Conservation (phyloP, 2,329 filamentous ascomycete genomes). For the Cytospora paraplurivora region DNA sequence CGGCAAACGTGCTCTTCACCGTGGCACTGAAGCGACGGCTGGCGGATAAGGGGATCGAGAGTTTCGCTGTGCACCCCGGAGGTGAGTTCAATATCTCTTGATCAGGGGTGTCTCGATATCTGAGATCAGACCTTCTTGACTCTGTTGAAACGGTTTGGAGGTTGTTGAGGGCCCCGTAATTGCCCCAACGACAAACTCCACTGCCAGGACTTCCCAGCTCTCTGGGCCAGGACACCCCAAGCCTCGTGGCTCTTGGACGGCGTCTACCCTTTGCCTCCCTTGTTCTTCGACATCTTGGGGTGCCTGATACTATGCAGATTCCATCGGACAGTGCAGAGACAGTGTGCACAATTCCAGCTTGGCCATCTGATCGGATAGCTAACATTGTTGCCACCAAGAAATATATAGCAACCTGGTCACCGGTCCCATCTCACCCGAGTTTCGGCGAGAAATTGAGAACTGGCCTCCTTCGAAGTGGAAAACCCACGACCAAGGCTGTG, state of each 20-base stretch:
- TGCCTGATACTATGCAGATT: conserved; percentile 7
- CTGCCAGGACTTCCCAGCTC: not conserved
- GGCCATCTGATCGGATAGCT: conserved; percentile 15
- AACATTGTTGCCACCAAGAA: conserved; percentile 28
- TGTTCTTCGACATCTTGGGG: conserved; percentile 6
- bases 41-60: conserved; percentile 25
- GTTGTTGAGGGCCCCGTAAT: conserved; percentile 5
- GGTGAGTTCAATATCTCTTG: conserved; percentile 27
- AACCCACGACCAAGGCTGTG: conserved; percentile 44
- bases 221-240: conserved; percentile 8
- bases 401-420: conserved; percentile 25
- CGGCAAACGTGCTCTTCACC: conserved; percentile 48
- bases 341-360: conserved; percentile 7
- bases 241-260: not conserved
- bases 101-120: conserved; percentile 10
- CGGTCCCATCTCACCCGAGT: conserved; percentile 18
- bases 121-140: conserved; percentile 12
- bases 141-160: conserved; percentile 9
- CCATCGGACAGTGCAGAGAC: conserved; percentile 11
- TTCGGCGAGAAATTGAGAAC: conserved; percentile 28
- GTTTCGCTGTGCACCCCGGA: conserved; percentile 31
- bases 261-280: not conserved
- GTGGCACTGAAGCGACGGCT: conserved; percentile 10
- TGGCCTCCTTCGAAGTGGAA: conserved; percentile 35
- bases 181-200: conserved; percentile 7